Evolutionary conservation across 805 yeast species (phyloP), one percentile per base, ranked within the genome.

Genomic region (Suhomyces kilbournensis): DNA sequence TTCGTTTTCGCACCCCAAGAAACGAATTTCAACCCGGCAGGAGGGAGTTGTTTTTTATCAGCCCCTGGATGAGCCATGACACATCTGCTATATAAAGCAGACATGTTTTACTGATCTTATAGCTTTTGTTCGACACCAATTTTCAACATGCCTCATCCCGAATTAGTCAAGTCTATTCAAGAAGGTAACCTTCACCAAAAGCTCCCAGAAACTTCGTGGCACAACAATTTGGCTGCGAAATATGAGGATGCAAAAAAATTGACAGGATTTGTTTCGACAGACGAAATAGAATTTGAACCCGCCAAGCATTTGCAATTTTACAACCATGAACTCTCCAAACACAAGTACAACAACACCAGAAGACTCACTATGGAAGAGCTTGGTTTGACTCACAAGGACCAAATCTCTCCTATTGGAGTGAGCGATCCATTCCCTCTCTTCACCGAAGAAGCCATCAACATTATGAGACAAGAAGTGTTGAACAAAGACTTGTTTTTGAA

Each of bases 361-460:
- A 61, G 74, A 50, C 47, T 69, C 48, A 69, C 74, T 10, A 74
- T 82, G 76, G 76, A 69, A 46, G 85, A 82, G 53, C 69, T 83
- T 52, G 83, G 82, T 0, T 64, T 76, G 51, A 59, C 74, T 42
- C 64, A 69, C 56, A 71, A 72, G 42, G 67, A 72, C 53, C 84
- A 80, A 61, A 79, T 83, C 49, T 74, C 82, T 20, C 76, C 75
- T 2, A 72, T 82, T 58, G 88, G 84, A 17, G 86, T 80, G 20
- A 71, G 79, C 50, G 83, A 78, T 50, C 85, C 87, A 1, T 83
- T 83, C 64, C 84, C 84, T 3, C 69, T 83, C 45, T 83, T 83
- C 66, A 81, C 85, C 1, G 79, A 80, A 28, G 86, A 82, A 58
- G 86, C 86, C 2, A 69, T 81, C 51, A 76, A 75, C 40, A 76